Base-by-base conservation (phyloP, 1,284 basidiomycete genomes). In the Leccinum subrobustum region DNA sequence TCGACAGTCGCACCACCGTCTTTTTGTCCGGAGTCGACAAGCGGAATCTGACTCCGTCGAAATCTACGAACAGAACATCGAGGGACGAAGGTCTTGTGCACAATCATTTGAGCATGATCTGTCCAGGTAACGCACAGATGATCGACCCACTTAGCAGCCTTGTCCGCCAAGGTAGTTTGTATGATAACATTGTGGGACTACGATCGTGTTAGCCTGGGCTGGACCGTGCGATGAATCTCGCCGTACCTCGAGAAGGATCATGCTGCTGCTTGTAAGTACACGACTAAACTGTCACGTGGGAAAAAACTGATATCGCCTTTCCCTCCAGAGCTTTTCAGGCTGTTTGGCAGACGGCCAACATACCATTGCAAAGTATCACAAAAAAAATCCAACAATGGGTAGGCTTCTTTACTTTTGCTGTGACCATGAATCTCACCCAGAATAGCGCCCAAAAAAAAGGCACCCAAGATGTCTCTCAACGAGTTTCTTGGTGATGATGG, bases 31-130 rank as follows among this genome's bases (percentile, higher is more conserved):
- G 90, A 0, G 94, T 95, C 11, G 92, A 92, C 57, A 99, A 77
- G 74, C 92, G 95, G 79, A 98, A 99, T 54, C 95, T 86, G 57
- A 99, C 96, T 56, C 94, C 92, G 77, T 99, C 97, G 72, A 95
- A 99, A 78, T 99, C 96, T 59, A 98, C 96, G 68, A 99, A 98
- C 63, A 93, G 88, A 62, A 98, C 91, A 78, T 99, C 97, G 63
- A 97, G 83, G 20, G 92, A 88, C 4, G 89, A 86, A 14, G 96
- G 93, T 73, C 95, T 97, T 75, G 47, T 42, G 51, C 52, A 44
- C 63, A 60, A 68, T 62, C 63, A 29, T 16, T 62, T 66, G 11
- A 60, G 42, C 52, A 53, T 47, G 60, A 62, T 53, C 52, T 62
- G 29, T 6, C 31, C 60, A 20, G 33, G 61, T 8, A 60, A 56